Percentiles rank a stretch among this genome's conserved stretches.
Evolutionary conservation across 306 rosid genomes (phyloP).

Genomic region (Malus asiatica): DNA sequence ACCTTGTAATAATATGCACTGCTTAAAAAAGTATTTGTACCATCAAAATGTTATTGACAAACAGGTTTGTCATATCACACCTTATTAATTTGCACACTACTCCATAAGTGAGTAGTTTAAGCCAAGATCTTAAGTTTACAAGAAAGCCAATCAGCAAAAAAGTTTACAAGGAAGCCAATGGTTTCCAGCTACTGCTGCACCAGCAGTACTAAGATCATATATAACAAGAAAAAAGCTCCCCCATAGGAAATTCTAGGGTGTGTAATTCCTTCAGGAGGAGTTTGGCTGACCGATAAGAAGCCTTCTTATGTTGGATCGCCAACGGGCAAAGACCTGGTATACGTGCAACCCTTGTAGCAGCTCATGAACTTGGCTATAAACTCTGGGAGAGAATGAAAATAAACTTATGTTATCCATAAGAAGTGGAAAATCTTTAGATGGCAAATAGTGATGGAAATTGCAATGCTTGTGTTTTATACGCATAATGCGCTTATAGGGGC

Average conservation of each 20-base stretch:
- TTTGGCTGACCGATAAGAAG: neutral
- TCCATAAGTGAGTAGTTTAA: neutral
- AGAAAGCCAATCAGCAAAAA: neutral
- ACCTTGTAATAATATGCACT: neutral
- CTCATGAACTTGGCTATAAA: constrained; percentile 51
- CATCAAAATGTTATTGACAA: neutral
- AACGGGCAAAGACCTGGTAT: constrained; percentile 1
- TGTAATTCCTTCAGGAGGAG: neutral
- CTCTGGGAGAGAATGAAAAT: constrained; percentile 20
- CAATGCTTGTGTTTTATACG: neutral
- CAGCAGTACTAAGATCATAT: neutral
- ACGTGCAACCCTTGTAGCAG: constrained; percentile 21
- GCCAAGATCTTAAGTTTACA: neutral
- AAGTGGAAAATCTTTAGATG: neutral
- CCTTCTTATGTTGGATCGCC: neutral
- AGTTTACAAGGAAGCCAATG: neutral
- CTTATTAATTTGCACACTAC: neutral
- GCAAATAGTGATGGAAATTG: neutral
- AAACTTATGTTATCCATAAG: neutral
- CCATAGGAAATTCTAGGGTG: neutral
- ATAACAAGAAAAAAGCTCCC: neutral
- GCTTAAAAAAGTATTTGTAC: neutral
- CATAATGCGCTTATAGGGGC: neutral
- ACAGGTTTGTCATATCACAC: neutral
- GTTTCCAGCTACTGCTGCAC: neutral